A percentile compares a stretch with the other conserved stretches of the same genome.
Evolutionary conservation across 768 basidiomycete species (phyloP).

Genomic region (Nidularia sp.): DNA sequence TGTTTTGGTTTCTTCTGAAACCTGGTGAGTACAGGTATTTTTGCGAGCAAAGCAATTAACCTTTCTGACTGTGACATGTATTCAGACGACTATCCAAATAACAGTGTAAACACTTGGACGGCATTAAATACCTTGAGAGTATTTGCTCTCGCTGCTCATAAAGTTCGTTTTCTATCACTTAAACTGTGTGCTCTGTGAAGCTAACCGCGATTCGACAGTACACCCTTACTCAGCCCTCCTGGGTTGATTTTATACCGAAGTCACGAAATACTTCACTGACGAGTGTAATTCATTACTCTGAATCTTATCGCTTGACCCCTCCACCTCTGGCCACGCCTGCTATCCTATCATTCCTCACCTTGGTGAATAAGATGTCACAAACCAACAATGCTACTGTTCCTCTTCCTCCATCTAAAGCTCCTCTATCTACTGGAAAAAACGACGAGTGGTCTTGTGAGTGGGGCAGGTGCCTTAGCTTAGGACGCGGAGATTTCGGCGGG

Average conservation of each 20-base stretch:
- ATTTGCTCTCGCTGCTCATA: constrained; percentile 66
- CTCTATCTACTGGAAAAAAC: constrained; percentile 23
- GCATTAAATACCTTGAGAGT: constrained; percentile 51
- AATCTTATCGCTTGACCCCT: constrained; percentile 41
- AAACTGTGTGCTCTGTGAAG: constrained; percentile 3
- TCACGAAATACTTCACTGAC: constrained; percentile 12
- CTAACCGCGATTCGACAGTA: constrained; percentile 40
- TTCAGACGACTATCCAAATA: constrained; percentile 45
- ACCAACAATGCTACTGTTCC: constrained; percentile 25
- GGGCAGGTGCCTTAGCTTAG: constrained; percentile 47
- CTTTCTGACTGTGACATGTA: not conserved
- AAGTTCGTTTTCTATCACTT: constrained; percentile 21
- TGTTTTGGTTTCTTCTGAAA: constrained; percentile 70
- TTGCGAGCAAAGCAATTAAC: not conserved
- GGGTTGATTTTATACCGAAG: constrained; percentile 51
- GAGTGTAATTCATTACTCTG: constrained; percentile 38
- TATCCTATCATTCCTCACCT: constrained; percentile 63
- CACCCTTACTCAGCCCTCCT: constrained; percentile 49
- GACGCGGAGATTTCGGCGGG: constrained; percentile 22
- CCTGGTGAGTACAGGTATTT: constrained; percentile 40
- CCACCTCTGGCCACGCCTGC: constrained; percentile 68
- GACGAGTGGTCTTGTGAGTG: constrained; percentile 72
- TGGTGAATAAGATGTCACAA: constrained; percentile 35
- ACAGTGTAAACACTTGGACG: constrained; percentile 34
- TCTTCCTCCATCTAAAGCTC: constrained; percentile 23